Evolutionary conservation across 192 early-diverging fungal genomes (phyloP).

Genomic region (Podila verticillata): DNA sequence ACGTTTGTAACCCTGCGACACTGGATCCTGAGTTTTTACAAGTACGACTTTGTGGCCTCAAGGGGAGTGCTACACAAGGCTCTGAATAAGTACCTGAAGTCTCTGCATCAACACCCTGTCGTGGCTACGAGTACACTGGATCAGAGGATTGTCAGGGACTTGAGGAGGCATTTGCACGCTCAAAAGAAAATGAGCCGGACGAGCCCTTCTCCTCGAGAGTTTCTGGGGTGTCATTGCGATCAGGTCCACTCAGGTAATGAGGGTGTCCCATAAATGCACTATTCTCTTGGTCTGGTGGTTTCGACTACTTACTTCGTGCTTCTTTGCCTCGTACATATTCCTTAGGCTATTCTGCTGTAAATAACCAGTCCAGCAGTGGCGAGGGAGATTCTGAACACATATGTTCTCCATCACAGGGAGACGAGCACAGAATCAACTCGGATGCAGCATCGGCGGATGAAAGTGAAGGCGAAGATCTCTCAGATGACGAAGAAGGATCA

Average conservation of each 20-base stretch:
- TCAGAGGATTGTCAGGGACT: slow-evolving; percentile 59
- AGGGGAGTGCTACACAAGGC: slow-evolving; percentile 44
- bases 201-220: background rate
- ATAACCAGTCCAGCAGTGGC: no score
- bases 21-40: slow-evolving; percentile 70
- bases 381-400: no score
- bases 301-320: no score
- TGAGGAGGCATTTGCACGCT: slow-evolving; percentile 31
- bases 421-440: no score
- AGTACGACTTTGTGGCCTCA: slow-evolving; percentile 62
- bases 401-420: no score
- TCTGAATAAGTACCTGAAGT: slow-evolving; percentile 52
- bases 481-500: no score
- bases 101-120: slow-evolving; percentile 48
- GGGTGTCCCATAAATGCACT: background rate
- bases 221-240: no score
- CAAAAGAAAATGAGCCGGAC: slow-evolving; percentile 22
- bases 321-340: no score
- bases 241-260: no score
- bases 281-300: background rate
- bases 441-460: no score
- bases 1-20: slow-evolving; percentile 69
- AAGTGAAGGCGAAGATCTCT: no score
- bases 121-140: slow-evolving; percentile 56
- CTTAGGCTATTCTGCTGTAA: no score